Base-by-base conservation (phyloP, 2,329 filamentous ascomycete genomes). In the Monilinia aucupariae region DNA sequence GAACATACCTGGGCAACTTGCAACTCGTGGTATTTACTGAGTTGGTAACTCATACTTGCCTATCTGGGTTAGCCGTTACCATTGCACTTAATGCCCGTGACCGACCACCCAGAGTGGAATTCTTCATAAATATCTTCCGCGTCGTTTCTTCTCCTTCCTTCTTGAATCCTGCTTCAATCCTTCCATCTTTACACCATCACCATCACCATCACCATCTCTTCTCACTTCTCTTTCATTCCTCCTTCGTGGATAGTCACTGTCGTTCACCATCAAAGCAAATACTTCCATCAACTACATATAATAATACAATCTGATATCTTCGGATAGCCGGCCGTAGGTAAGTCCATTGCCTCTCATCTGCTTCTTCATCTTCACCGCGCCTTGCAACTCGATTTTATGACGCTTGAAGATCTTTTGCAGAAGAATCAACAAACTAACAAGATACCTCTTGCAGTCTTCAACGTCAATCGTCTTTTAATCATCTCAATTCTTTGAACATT, bases 401-500 rank as follows among this genome's bases (percentile, higher is more conserved):
- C 3, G 15, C 37, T 15, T 37, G 3, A 5, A 17, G n/a, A 27
- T 22, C 15, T 47, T 4, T 25, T 10, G 9, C 17, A 25, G n/a
- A n/a, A 49, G 6, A 59, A 7, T 20, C 30, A 49, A 39, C 30
- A 37, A 50, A 17, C 56, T 58, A 3, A 58, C 41, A 32, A 10
- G 1, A 10, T 13, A 17, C 25, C 41, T 37, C 9, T 17, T 2
- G 20, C 30, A 58, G 54, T 56, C 30, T 47, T 10, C 32, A 56
- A 12, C 32, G 0, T 20, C 41, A 51, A 59, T n/a, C 22, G 6
- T n/a, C 47, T 50, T 59, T n/a, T 0, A 30, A n/a, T 22, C 41
- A 41, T 54, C 8, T 20, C 32, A 62, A 39, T 32, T 54, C 62
- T 62, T 32, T 64, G 65, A 59, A 49, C 22, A 39, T 25, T 8